Evolutionary conservation across 192 early-diverging fungal genomes (phyloP).

Genomic region (Mortierella alpina): DNA sequence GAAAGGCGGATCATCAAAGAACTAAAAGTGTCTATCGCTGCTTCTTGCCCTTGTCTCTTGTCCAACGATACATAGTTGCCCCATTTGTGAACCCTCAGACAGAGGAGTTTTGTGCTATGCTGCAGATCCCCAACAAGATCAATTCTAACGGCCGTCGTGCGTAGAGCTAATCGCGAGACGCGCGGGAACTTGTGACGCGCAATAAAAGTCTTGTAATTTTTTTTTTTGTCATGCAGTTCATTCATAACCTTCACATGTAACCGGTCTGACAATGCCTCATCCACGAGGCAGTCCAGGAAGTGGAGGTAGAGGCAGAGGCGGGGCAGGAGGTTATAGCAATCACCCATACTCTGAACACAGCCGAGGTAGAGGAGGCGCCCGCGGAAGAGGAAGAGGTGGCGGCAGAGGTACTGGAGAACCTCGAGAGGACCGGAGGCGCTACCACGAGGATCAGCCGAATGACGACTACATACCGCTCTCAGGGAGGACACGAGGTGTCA

Average conservation of each 20-base stretch:
- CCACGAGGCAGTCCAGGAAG: constrained; percentile 1
- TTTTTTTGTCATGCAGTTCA: neutral
- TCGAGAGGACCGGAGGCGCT: neutral
- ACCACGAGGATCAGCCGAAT: neutral
- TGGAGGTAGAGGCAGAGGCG: constrained; percentile 5
- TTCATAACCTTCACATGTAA: neutral
- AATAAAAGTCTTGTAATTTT: neutral
- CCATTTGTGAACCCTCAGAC: constrained; percentile 90
- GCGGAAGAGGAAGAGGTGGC: neutral
- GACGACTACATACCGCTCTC: constrained; percentile 18
- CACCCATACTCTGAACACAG: no score
- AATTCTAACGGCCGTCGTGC: constrained; percentile 63
- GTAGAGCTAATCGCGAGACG: neutral
- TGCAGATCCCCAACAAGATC: constrained; percentile 78
- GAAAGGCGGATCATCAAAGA: neutral
- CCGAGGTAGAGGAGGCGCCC: neutral
- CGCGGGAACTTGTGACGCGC: neutral
- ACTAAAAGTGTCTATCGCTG: neutral
- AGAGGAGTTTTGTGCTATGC: constrained; percentile 72
- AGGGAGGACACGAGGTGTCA: neutral
- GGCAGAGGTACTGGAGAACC: no score
- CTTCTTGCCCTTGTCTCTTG: constrained; percentile 20
- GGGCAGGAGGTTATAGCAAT: neutral
- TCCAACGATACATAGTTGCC: constrained; percentile 34
- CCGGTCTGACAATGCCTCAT: neutral